A percentile compares a stretch with the other conserved stretches of the same genome.
phyloP scores from a whole-genome alignment of 106 monocot species.

The Dendrobium officinale region DNA sequence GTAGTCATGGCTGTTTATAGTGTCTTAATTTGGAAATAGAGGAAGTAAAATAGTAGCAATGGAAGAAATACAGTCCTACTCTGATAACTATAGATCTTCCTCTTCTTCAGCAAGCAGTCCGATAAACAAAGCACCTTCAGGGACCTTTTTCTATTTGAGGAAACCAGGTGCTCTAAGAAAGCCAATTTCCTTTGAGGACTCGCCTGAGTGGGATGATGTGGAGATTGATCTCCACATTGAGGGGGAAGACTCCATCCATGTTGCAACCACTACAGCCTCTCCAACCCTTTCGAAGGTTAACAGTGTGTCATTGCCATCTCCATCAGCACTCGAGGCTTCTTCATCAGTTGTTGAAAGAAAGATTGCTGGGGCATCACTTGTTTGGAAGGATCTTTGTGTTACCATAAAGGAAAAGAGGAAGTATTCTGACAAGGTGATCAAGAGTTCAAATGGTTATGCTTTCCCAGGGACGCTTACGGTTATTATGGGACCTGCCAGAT shows the following conservation, averaged over 20 bases:
- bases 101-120: constrained; percentile 98
- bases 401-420: constrained; percentile 60
- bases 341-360: constrained; percentile 45
- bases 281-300: constrained; percentile 67
- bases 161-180: constrained; percentile 60
- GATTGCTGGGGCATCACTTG: constrained; percentile 78
- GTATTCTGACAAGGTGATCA: constrained; percentile 75
- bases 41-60: constrained; percentile 9
- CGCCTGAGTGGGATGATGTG: constrained; percentile 93
- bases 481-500: constrained; percentile 95
- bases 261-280: constrained; percentile 53
- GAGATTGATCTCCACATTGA: constrained; percentile 59
- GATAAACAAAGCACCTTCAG: constrained; percentile 32
- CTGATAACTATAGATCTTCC: constrained; percentile 82
- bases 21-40: background rate
- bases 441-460: constrained; percentile 92
- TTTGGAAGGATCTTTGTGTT: constrained; percentile 91
- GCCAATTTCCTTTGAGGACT: constrained; percentile 94
- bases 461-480: constrained; percentile 94
- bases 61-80: constrained; percentile 64
- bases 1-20: background rate
- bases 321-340: constrained; percentile 42
- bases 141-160: constrained; percentile 62
- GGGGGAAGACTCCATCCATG: constrained; percentile 58
- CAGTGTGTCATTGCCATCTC: constrained; percentile 58